Conservation (phyloP, 2,329 filamentous ascomycete genomes). For the Nemania serpens region DNA sequence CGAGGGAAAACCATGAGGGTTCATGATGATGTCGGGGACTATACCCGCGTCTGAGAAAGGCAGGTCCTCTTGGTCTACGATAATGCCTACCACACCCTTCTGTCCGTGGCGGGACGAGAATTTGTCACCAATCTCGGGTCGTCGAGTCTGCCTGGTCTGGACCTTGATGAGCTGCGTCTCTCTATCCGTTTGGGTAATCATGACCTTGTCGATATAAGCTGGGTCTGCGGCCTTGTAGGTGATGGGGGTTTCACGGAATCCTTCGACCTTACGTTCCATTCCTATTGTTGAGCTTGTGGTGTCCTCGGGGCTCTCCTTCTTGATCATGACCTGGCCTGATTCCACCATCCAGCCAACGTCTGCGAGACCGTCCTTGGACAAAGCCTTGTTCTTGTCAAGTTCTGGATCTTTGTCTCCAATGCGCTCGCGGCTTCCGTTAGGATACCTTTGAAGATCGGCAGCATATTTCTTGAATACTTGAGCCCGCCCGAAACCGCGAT, state of each 20-base stretch:
- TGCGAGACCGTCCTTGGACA: conserved; percentile 87
- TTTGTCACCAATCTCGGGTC: conserved; percentile 95
- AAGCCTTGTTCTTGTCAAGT: conserved; percentile 66
- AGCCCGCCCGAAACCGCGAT: conserved; percentile 93
- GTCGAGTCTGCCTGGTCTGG: conserved; percentile 91
- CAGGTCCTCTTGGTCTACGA: conserved; percentile 95
- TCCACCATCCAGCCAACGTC: conserved; percentile 82
- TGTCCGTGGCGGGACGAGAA: conserved; percentile 98
- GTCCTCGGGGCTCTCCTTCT: conserved; percentile 85
- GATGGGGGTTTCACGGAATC: conserved; percentile 69
- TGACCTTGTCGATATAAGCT: conserved; percentile 93
- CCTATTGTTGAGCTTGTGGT: conserved; percentile 71
- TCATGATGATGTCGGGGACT: conserved; percentile 99
- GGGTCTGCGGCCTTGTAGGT: conserved; percentile 84
- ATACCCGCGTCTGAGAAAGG: conserved; percentile 91
- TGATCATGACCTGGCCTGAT: conserved; percentile 82
- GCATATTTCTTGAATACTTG: conserved; percentile 98
- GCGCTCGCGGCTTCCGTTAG: conserved; percentile 75
- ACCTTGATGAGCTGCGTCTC: conserved; percentile 90
- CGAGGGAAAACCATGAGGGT: conserved; percentile 98
- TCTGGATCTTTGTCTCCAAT: conserved; percentile 68
- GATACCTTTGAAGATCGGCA: conserved; percentile 84
- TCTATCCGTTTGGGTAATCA: conserved; percentile 86
- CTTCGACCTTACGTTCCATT: conserved; percentile 64
- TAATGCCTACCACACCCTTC: conserved; percentile 96